A percentile compares a stretch with the other conserved stretches of the same genome.
phyloP scores from a whole-genome alignment of 1,139 yeast genomes.

The Diutina sp. region DNA sequence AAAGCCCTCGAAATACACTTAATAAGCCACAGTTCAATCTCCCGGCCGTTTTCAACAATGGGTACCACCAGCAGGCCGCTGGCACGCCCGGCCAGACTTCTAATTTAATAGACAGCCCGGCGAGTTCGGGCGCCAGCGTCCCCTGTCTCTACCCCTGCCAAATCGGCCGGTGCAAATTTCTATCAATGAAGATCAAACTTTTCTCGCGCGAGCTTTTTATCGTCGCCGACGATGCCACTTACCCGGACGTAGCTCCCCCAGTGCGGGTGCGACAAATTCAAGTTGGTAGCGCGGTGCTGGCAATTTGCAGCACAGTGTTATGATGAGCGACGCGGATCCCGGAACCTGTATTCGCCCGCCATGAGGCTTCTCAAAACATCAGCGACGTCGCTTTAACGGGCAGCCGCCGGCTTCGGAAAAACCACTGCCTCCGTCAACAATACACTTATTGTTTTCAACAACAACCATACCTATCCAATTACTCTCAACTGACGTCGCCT shows the following conservation, averaged over 20 bases:
- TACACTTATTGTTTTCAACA: too few relatives aligned
- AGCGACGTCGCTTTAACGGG: too few relatives aligned
- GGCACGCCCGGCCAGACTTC: not conserved
- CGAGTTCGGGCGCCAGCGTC: not conserved
- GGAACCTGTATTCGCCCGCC: too few relatives aligned
- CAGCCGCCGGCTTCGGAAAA: too few relatives aligned
- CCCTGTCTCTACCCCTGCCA: not conserved
- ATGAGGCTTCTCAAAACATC: too few relatives aligned
- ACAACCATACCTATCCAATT: too few relatives aligned
- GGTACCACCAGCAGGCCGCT: not conserved
- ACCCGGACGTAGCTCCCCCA: not conserved
- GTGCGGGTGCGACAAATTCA: too few relatives aligned
- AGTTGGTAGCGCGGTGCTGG: too few relatives aligned
- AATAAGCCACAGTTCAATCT: slow-evolving; percentile 34
- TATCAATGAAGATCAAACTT: not conserved
- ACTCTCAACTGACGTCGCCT: too few relatives aligned
- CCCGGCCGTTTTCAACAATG: slow-evolving; percentile 24
- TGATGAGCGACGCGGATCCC: too few relatives aligned
- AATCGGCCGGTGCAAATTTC: not conserved
- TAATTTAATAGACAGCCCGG: slow-evolving; percentile 1
- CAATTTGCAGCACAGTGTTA: too few relatives aligned
- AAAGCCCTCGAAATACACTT: slow-evolving; percentile 30
- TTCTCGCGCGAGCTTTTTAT: not conserved
- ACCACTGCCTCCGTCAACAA: too few relatives aligned
- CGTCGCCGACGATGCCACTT: not conserved